Evolutionary conservation across 1,284 basidiomycete genomes (phyloP).

Genomic region (Golubevia pallescens): DNA sequence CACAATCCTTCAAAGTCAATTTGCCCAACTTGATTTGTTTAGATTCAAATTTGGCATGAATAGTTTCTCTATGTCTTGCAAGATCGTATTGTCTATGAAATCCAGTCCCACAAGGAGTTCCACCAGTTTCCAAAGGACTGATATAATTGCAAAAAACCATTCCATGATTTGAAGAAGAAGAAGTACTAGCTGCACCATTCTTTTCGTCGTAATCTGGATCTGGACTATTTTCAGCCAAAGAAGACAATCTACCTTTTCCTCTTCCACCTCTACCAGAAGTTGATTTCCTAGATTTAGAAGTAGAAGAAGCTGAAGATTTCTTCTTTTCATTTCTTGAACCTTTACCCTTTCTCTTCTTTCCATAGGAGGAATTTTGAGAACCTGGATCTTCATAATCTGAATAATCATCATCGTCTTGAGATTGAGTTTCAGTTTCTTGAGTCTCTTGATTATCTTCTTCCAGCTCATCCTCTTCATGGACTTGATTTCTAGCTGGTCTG

Average conservation of each 20-base stretch:
- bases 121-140: slow-evolving; percentile 33
- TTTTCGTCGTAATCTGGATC: not conserved
- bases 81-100: slow-evolving; percentile 63
- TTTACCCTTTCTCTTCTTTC: too few relatives aligned
- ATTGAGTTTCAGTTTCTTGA: too few relatives aligned
- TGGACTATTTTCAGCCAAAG: not conserved
- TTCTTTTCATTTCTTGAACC: too few relatives aligned
- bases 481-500: too few relatives aligned
- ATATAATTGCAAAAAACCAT: slow-evolving; percentile 53
- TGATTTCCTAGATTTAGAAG: not conserved
- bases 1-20: slow-evolving; percentile 45
- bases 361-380: too few relatives aligned
- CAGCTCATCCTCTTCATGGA: not conserved
- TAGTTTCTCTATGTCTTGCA: slow-evolving; percentile 57
- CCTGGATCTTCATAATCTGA: too few relatives aligned
- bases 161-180: slow-evolving; percentile 3
- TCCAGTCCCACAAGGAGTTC: slow-evolving; percentile 42
- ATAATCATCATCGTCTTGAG: too few relatives aligned
- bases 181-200: not conserved
- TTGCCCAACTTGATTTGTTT: slow-evolving; percentile 42
- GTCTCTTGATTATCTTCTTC: not conserved
- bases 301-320: not conserved
- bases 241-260: slow-evolving; percentile 1
- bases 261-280: not conserved
- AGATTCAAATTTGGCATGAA: slow-evolving; percentile 57